A percentile compares a stretch with the other conserved stretches of the same genome.
Evolutionary conservation across 2,329 filamentous ascomycete genomes (phyloP).

Genomic region (Chaetoscypha palmicola): DNA sequence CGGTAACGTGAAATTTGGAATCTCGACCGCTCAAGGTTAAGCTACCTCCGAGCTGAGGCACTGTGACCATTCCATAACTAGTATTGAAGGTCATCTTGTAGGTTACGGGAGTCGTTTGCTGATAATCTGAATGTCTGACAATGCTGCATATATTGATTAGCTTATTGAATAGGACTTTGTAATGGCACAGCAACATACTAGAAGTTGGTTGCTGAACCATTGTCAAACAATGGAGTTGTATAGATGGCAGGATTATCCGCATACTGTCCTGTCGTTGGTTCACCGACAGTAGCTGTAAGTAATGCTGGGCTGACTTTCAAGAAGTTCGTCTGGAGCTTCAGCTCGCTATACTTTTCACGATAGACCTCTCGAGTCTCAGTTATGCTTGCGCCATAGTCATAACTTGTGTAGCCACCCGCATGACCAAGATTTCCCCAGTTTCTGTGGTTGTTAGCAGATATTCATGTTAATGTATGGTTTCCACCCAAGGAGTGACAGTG

Average conservation of each 20-base stretch:
- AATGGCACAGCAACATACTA: conserved; percentile 37
- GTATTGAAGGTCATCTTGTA: conserved; percentile 61
- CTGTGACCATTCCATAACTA: conserved; percentile 45
- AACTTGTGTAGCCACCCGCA: conserved; percentile 53
- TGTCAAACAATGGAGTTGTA: conserved; percentile 53
- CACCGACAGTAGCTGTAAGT: conserved; percentile 49
- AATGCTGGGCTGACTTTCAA: conserved; percentile 66
- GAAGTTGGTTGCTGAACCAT: conserved; percentile 49
- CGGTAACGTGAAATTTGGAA: conserved; percentile 60
- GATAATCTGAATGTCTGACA: conserved; percentile 58
- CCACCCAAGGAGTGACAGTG: too few relatives aligned
- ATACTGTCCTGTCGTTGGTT: conserved; percentile 38
- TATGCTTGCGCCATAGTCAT: conserved; percentile 55
- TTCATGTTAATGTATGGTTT: too few relatives aligned
- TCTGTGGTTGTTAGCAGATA: neutral
- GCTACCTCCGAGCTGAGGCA: conserved; percentile 52
- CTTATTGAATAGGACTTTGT: neutral
- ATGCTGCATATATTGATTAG: conserved; percentile 30
- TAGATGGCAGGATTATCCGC: conserved; percentile 42
- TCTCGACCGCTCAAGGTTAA: conserved; percentile 56
- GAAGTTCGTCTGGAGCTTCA: conserved; percentile 72
- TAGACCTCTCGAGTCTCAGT: conserved; percentile 60
- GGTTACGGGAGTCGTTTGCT: conserved; percentile 45
- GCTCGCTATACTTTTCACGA: conserved; percentile 72
- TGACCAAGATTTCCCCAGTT: conserved; percentile 79